These are phyloP conservation scores for Macadamia tetraphylla DNA, from an alignment of 164 flowering plant species.

Conservation along the genomic window DNA sequence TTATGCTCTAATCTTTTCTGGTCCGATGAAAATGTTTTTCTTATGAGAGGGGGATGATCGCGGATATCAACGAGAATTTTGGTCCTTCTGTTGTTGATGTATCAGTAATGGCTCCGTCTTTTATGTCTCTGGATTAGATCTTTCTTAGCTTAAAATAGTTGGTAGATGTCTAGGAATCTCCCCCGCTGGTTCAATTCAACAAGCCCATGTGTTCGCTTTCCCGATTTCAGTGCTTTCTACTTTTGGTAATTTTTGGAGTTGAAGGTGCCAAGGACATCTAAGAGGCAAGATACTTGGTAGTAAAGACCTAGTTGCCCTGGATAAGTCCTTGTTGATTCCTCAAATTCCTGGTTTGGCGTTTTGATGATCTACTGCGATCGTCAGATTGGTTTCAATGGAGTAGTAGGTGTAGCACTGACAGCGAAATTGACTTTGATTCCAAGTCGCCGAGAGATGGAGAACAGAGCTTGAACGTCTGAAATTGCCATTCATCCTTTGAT, in stretches of 20 bases:
- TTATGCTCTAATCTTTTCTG: background rate
- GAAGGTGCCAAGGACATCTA: too few species aligned
- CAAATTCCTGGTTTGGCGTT: too few species aligned
- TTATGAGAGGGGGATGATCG: background rate
- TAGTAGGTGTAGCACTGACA: too few species aligned
- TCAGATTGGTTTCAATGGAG: too few species aligned
- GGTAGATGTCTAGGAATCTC: conserved; percentile 1
- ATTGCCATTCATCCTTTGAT: background rate
- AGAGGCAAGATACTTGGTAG: too few species aligned
- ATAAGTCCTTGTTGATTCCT: too few species aligned
- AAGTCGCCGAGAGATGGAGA: background rate
- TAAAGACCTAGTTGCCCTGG: too few species aligned
- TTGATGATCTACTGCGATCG: too few species aligned
- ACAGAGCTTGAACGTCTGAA: background rate
- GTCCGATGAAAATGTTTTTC: conserved; percentile 1
- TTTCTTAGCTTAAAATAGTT: background rate
- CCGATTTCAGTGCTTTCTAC: too few species aligned
- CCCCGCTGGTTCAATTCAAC: background rate
- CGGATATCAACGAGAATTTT: background rate
- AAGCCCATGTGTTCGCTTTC: too few species aligned
- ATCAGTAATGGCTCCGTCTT: background rate
- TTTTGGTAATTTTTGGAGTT: too few species aligned
- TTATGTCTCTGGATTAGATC: background rate
- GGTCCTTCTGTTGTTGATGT: background rate
- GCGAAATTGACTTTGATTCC: background rate